Evolutionary conservation across 306 rosid genomes (phyloP), one percentile per base, ranked within the genome.

Genomic region (Clitoria ternatea): DNA sequence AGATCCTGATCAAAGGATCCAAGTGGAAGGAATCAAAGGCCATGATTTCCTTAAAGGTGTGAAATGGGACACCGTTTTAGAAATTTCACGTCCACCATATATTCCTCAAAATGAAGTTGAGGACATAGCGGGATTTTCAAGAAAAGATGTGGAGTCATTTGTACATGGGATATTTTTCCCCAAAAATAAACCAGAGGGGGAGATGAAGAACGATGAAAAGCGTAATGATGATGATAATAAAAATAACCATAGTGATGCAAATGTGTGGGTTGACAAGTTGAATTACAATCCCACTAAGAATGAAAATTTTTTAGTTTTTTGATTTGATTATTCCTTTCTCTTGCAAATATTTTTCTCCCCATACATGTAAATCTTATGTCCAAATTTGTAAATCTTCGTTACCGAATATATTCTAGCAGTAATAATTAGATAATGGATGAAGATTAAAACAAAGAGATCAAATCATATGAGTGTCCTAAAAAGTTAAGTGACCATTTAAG

Each of bases 61-160:
- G 0, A 42, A 77, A 1, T 94, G 96, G 97, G 90, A 88, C 26
- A 65, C 76, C 1, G 83, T 94, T 2, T 48, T 79, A 63, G 20
- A 69, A 37, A 63, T 94, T 1, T 26, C 83, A 0, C 81, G 98
- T 70, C 97, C 98, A 26, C 98, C 96, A 2, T 73, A 79, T 53
- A 80, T 94, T 30, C 98, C 98, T 1, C 79, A 64, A 0, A 76
- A 49, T 45, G 90, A 59, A 3, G 44, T 55, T 1, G 82, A 35
- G 66, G 90, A 75, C 4, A 72, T 4, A 14, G 42, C 29, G 0
- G 89, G 86, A 7, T 69, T 44, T 60, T 50, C 61, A 0, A 24
- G 35, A 32, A 84, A 74, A 2, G 89, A 90, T 0, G 92, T 87
- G 64, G 97, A 89, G 75, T 52, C 52, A 0, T 86, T 90, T 56